Evolutionary conservation across 495 filamentous ascomycete species (phyloP), one percentile per base, ranked within the genome.

Genomic region (Aspergillus asperescens): DNA sequence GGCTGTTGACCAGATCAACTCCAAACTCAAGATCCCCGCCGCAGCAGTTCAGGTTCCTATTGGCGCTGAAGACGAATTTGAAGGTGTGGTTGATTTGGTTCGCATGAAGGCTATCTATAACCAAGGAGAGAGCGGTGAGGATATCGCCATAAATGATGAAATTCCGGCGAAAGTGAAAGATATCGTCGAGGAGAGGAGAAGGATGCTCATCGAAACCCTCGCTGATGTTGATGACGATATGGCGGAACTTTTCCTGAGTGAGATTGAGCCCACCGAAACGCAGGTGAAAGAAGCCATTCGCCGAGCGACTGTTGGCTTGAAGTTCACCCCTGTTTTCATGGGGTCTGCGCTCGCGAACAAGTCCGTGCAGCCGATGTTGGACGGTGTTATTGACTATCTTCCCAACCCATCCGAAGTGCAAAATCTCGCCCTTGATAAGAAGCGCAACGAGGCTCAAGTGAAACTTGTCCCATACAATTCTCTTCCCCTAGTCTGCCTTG

Each of bases 201-300:
- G 77, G 53, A 85, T 88, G 62, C 77, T 99, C 35, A 93, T 99
- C 48, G 94, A 97, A 73, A 93, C 90, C 49, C 77, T 99, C 34
- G 94, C 94, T 24, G 94, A 99, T 68, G 91, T 97, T 24, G 94
- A 99, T 62, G 94, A 97, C 54, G 91, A 97, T 71, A 96, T 99
- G 25, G 94, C 93, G 15, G 92, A 99, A 65, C 77, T 96, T 42
- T 99, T 92, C 80, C 73, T 99, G 15, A 90, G 94, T 2, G 94
- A 97, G 70, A 62, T 72, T 50, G 83, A 77, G 29, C 94, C 94
- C 7, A 85, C 84, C 0, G 69, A 76, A 12, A 75, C 82, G 28
- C 92, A 97, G 72, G 83, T 99, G 59, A 91, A 88, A 69, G 84
- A 83, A 31, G 94, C 94, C 18, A 92, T 97, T 60, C 86, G 94